Evolutionary conservation across 2,329 filamentous ascomycete species (phyloP).

Genomic region (Talaromyces sp.): DNA sequence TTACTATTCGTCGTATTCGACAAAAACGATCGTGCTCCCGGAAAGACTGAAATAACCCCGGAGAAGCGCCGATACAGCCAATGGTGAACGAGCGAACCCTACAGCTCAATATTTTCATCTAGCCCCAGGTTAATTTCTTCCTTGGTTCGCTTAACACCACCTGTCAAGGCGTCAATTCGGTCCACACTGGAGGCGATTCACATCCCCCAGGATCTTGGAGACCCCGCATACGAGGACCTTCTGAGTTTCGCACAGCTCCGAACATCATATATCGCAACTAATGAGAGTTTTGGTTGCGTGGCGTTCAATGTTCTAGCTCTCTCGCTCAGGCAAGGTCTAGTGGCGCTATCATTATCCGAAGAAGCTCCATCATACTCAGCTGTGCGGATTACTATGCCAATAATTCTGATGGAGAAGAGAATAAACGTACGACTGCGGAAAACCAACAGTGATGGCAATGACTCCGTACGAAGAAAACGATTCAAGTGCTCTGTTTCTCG

Average conservation of each 20-base stretch:
- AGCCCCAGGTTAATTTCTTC: neutral
- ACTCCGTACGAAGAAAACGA: neutral
- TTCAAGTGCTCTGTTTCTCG: neutral
- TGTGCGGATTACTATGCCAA: neutral
- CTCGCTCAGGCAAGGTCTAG: neutral
- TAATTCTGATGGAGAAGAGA: neutral
- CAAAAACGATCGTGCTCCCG: neutral
- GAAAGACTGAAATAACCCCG: neutral
- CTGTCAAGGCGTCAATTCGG: neutral
- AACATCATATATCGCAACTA: neutral
- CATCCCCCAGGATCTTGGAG: neutral
- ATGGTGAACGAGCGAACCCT: neutral
- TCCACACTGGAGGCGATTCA: neutral
- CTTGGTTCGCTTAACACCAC: neutral
- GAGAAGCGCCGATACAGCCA: neutral
- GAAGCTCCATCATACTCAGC: neutral
- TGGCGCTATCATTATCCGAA: neutral
- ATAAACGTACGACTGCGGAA: neutral
- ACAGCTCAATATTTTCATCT: neutral
- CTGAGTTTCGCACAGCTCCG: neutral
- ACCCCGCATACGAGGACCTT: neutral
- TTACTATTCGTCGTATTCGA: neutral
- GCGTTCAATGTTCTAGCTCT: neutral
- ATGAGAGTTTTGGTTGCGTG: neutral
- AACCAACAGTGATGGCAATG: neutral